A percentile compares a stretch with the other conserved stretches of the same genome.
Conservation (phyloP, 257 asterid genomes). For the Thymus mandschuricus region DNA sequence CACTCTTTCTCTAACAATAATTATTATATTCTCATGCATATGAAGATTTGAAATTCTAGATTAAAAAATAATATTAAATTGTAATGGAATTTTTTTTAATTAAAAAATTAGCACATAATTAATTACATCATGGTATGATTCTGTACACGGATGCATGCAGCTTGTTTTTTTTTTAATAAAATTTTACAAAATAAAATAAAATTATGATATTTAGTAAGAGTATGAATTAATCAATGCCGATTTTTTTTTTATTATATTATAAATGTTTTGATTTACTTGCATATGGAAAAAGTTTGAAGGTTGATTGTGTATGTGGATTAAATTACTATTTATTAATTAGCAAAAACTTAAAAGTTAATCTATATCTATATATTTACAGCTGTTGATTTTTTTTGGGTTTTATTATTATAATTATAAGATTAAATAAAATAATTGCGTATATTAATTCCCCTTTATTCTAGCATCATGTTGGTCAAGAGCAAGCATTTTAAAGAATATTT, state of each 20-base stretch:
- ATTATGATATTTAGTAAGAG: too few species aligned
- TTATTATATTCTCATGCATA: not conserved
- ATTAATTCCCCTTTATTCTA: conserved; percentile 21
- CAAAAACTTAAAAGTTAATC: conserved; percentile 13
- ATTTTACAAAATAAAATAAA: too few species aligned
- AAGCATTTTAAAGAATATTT: not conserved
- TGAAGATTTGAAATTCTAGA: not conserved
- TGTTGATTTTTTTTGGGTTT: not conserved
- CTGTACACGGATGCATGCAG: not conserved
- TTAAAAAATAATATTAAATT: not conserved
- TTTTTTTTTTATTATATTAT: too few species aligned
- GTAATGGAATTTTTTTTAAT: not conserved
- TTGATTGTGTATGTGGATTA: conserved; percentile 12
- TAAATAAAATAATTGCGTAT: not conserved
- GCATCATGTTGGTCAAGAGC: conserved; percentile 28
- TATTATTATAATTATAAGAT: not conserved
- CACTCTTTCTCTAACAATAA: not conserved
- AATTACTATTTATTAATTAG: not conserved
- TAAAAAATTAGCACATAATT: not conserved
- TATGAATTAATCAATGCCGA: too few species aligned
- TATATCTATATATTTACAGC: not conserved
- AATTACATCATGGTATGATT: not conserved
- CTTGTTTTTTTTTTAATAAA: too few species aligned
- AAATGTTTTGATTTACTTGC: conserved; percentile 1
- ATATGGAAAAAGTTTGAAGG: not conserved